These are phyloP conservation scores for Monilinia vaccinii-corymbosi DNA, from an alignment of 2,329 filamentous ascomycete species.

Conservation along the genomic window DNA sequence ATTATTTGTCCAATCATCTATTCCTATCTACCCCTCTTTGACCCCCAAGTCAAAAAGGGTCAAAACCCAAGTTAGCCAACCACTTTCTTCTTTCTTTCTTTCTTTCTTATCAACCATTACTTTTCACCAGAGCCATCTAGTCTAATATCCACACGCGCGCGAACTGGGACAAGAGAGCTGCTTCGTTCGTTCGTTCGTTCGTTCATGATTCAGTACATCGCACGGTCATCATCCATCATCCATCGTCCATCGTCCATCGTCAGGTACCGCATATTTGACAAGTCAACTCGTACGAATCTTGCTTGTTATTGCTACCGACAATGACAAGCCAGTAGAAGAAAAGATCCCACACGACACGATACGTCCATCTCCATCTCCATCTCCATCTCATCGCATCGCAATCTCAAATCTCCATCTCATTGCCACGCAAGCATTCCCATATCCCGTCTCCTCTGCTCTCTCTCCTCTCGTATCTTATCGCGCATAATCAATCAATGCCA, in stretches of 20 bases:
- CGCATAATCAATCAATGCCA: neutral
- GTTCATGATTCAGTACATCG: neutral
- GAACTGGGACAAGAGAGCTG: neutral
- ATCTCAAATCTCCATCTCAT: too few relatives aligned
- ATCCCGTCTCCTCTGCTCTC: too few relatives aligned
- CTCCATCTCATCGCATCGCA: neutral
- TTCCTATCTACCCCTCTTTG: too few relatives aligned
- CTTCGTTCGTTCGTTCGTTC: neutral
- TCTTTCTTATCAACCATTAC: too few relatives aligned
- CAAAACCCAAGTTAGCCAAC: too few relatives aligned
- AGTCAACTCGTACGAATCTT: constrained; percentile 10
- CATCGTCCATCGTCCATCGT: constrained; percentile 10
- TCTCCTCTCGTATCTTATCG: neutral
- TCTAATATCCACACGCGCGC: too few relatives aligned
- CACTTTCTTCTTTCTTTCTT: too few relatives aligned
- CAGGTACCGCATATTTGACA: constrained; percentile 12
- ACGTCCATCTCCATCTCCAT: neutral
- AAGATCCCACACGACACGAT: neutral
- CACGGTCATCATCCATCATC: constrained; percentile 11
- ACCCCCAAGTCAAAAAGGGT: too few relatives aligned
- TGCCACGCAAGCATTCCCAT: too few relatives aligned
- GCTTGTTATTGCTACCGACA: neutral
- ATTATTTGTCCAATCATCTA: neutral
- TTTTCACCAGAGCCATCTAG: too few relatives aligned
- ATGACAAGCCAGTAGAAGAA: neutral